Percentiles rank a stretch among this genome's conserved stretches.
These are phyloP conservation scores for Galerina marginata DNA, from an alignment of 768 basidiomycete species.

Conservation along the genomic window DNA sequence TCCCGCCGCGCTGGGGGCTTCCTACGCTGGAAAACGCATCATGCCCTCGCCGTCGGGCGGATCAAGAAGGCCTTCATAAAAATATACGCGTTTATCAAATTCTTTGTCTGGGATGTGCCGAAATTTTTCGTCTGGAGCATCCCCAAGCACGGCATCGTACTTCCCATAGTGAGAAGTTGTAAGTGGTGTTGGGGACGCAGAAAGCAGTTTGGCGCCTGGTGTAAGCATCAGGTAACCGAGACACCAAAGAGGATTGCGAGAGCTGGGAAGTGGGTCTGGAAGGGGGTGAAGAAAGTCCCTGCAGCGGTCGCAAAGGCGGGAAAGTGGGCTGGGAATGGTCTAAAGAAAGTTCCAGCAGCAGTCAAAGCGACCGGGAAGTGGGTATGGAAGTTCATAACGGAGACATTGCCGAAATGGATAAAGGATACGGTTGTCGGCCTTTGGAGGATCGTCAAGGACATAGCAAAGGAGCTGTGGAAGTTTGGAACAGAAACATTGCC, in stretches of 20 bases:
- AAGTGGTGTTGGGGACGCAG: conserved; percentile 10
- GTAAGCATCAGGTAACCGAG: not conserved
- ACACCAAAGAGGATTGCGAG: conserved; percentile 1
- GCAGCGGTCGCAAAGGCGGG: not conserved
- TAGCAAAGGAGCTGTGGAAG: not conserved
- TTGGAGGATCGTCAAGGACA: too few relatives aligned
- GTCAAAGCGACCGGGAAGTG: too few relatives aligned
- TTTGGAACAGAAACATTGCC: conserved; percentile 11
- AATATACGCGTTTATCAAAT: not conserved
- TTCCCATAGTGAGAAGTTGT: conserved; percentile 1
- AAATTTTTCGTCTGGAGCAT: conserved; percentile 15
- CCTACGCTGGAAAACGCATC: not conserved
- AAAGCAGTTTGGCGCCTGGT: conserved; percentile 5
- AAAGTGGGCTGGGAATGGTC: not conserved
- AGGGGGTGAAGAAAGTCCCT: conserved; percentile 1
- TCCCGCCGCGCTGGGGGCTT: conserved; percentile 12
- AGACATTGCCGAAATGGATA: too few relatives aligned
- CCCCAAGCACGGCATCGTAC: conserved; percentile 11
- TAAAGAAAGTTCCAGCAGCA: too few relatives aligned
- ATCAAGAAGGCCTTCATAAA: not conserved
- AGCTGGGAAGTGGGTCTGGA: not conserved
- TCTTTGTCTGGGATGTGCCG: conserved; percentile 11
- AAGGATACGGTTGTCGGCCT: too few relatives aligned
- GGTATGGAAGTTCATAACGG: too few relatives aligned
- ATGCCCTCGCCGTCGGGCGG: conserved; percentile 1